Evolutionary conservation across 2,329 filamentous ascomycete species (phyloP), one percentile per base, ranked within the genome.

Genomic region (Aspergillus proliferans): DNA sequence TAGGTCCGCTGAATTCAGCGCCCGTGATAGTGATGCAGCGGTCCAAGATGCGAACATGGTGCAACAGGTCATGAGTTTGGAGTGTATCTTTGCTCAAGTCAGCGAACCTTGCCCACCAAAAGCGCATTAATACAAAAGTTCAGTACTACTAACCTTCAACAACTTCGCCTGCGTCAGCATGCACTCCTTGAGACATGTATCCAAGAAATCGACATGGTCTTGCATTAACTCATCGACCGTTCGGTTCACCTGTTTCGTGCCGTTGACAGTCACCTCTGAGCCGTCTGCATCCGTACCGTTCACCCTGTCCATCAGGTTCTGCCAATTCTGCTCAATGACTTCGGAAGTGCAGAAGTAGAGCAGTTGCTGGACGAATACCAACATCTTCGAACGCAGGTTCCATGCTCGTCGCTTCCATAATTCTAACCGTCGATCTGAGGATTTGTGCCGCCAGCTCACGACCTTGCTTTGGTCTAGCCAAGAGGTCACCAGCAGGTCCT

Each of bases 161-260:
- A 98, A 78, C 73, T 95, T 96, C 65, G 88, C 89, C 68, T 98
- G 96, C 18, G 93, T 98, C 56, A 98, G 78, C 90, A 97, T 97
- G 75, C 93, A 97, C 72, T 97, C 93, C 72, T 97, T 98, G 61
- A 98, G 76, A 67, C 93, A 98, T 3, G 93, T 97, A 61, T 96
- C 93, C 43, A 98, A 74, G 68, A 98, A 98, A 71, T 97, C 93
- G 52, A 98, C 91, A 71, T 98, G 93, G 64, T 97, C 91, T 72
- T 97, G 89, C 93, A 98, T 98, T 64, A 98, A 73, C 72, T 97
- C 90, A 63, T 98, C 93, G 1, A 98, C 93, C 0, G 93, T 98
- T 34, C 90, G 69, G 59, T 82, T 83, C n/a, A 77, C 76, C 49
- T 79, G 72, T 47, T 67, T 72, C 30, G 63, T 67, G 24, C 65